Conservation (phyloP, 2,329 filamentous ascomycete genomes). For the Nigrospora oryzae region DNA sequence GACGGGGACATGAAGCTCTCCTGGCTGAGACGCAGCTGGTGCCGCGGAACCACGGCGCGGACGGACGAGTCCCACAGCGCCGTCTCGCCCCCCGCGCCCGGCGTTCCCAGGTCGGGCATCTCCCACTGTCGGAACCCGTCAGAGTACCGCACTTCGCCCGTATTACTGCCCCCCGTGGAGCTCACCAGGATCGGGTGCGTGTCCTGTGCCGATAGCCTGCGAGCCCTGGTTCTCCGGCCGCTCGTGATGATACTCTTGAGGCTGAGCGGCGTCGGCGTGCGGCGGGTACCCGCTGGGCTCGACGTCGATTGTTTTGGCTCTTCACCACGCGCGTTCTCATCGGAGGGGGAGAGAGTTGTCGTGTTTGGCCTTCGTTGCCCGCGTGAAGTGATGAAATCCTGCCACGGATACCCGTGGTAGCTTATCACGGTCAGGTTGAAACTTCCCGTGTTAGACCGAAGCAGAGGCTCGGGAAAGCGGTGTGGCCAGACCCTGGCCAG, state of each 20-base stretch:
- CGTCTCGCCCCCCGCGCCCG: background rate
- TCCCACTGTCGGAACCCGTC: background rate
- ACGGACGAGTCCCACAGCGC: no score
- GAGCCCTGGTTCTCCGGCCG: background rate
- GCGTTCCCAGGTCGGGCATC: background rate
- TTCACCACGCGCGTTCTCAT: no score
- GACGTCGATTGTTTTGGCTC: no score
- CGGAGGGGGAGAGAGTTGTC: no score
- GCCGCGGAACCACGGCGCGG: no score
- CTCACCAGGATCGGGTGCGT: background rate
- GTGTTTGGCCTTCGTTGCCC: no score
- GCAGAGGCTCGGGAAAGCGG: background rate
- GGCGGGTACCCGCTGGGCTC: background rate
- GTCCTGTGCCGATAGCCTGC: background rate
- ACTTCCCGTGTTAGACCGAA: background rate
- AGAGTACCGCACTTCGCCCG: background rate
- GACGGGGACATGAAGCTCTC: constrained; percentile 2
- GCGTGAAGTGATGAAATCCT: background rate
- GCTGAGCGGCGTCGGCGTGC: background rate
- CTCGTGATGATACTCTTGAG: background rate
- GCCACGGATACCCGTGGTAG: constrained; percentile 1
- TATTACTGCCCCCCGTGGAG: background rate
- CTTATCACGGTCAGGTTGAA: constrained; percentile 1
- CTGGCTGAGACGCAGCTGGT: background rate
- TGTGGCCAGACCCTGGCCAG: background rate